Conservation (phyloP, 2,329 filamentous ascomycete genomes). For the Helicocarpus griseus region DNA sequence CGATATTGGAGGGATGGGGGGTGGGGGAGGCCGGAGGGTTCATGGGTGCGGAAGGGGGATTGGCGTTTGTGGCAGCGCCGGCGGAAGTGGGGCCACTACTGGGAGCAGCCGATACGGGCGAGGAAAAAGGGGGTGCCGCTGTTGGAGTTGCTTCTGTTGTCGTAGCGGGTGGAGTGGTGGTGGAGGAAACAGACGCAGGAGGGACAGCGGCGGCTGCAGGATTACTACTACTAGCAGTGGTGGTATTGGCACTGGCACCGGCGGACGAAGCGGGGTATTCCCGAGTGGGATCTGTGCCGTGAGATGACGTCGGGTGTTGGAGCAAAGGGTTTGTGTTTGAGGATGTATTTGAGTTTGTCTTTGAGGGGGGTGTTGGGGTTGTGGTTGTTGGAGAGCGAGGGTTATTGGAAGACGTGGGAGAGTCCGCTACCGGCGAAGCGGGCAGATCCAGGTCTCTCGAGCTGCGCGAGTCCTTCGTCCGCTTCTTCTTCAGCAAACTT, state of each 20-base stretch:
- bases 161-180: no score
- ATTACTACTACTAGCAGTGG: not conserved
- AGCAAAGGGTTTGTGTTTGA: conserved; percentile 11
- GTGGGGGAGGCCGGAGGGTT: not conserved
- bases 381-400: conserved; percentile 11
- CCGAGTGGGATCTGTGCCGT: not conserved
- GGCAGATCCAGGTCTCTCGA: conserved; percentile 27
- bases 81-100: not conserved
- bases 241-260: not conserved
- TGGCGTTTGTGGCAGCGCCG: not conserved
- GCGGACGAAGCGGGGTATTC: not conserved
- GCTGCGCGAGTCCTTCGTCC: conserved; percentile 72
- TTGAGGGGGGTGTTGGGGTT: not conserved
- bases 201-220: not conserved
- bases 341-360: conserved; percentile 19
- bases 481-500: conserved; percentile 90
- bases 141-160: not conserved
- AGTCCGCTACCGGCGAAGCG: conserved; percentile 15
- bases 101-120: not conserved
- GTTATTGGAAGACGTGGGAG: conserved; percentile 17
- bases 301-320: conserved; percentile 5
- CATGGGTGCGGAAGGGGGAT: not conserved
- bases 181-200: not conserved
- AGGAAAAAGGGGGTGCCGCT: not conserved
- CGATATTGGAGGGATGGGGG: conserved; percentile 1